Evolutionary conservation across 1,284 basidiomycete genomes (phyloP).

Genomic region (Porphyrellus sp.): DNA sequence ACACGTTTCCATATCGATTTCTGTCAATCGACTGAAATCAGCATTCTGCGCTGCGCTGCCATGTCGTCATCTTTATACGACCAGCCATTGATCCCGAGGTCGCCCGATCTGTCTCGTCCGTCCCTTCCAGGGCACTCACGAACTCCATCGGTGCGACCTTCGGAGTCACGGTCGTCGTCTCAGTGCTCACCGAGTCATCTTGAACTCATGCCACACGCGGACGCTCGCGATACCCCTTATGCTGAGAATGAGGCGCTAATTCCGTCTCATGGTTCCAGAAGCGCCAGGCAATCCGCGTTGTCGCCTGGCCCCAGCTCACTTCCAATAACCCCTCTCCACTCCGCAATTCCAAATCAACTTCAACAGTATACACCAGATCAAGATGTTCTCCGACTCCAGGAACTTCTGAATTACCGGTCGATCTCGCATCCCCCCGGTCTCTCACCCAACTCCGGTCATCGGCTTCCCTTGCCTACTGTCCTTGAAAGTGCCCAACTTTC

Average conservation of each 20-base stretch:
- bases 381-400: slow-evolving; percentile 33
- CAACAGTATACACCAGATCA: slow-evolving; percentile 31
- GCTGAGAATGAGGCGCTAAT: slow-evolving; percentile 36
- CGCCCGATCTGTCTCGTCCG: slow-evolving; percentile 37
- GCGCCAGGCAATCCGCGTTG: slow-evolving; percentile 40
- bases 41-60: slow-evolving; percentile 10
- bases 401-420: slow-evolving; percentile 36
- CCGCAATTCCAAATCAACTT: slow-evolving; percentile 41
- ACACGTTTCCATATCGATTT: slow-evolving; percentile 21
- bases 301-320: slow-evolving; percentile 33
- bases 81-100: slow-evolving; percentile 23
- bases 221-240: slow-evolving; percentile 25
- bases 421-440: slow-evolving; percentile 32
- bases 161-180: slow-evolving; percentile 19
- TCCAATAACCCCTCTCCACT: slow-evolving; percentile 33
- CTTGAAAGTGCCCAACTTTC: slow-evolving; percentile 44
- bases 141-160: slow-evolving; percentile 31
- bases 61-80: slow-evolving; percentile 17
- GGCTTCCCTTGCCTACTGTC: slow-evolving; percentile 32
- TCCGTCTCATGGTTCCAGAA: slow-evolving; percentile 43
- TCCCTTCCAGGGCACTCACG: slow-evolving; percentile 25
- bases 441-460: slow-evolving; percentile 28
- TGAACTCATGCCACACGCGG: slow-evolving; percentile 16
- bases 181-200: slow-evolving; percentile 24
- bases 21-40: slow-evolving; percentile 32